Base-by-base conservation (phyloP, 305 asterid genomes). In the Caryopteris hybrid region DNA sequence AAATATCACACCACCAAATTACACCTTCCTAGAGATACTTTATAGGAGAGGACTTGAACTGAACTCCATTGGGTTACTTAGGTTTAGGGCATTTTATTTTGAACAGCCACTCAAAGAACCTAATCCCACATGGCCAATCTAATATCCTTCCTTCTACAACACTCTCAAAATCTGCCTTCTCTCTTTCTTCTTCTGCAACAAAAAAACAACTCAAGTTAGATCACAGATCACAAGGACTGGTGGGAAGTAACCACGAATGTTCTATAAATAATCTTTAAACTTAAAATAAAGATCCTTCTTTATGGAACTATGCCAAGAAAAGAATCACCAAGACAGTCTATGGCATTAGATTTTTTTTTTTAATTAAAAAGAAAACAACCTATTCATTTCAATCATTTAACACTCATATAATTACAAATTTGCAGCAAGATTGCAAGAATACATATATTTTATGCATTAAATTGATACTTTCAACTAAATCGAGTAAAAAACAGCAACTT, bases 31-130 rank as follows among this genome's bases (percentile, higher is more conserved):
- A 63, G 0, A 80, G 65, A 66, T 61, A 76, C 75, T 82, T 57
- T 67, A 53, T 60, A 73, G 80, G n/a, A n/a, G n/a, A n/a, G n/a
- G n/a, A n/a, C 82, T 81, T 69, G 61, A 79, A 75, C 50, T 69
- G 83, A 74, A 73, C 57, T 56, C 80, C 79, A 66, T 69, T 56
- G 84, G 86, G 87, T 80, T 84, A 78, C 80, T 81, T 77, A 65
- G 90, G 91, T 80, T 80, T 79, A 77, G 94, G 90, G 87, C 83
- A 75, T 72, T 74, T 58, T 79, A 78, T 80, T 80, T 62, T 79
- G 75, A 75, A 60, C 79, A 80, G 84, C 84, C 95, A 78, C 91
- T 82, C 78, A 71, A 73, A 79, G 69, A 84, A 79, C 97, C 84
- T 73, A 72, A 72, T 82, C 90, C 88, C 88, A 33, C 73, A 66